Base-by-base conservation (phyloP, 345 rosid genomes). In the Geranium rotundifolium region DNA sequence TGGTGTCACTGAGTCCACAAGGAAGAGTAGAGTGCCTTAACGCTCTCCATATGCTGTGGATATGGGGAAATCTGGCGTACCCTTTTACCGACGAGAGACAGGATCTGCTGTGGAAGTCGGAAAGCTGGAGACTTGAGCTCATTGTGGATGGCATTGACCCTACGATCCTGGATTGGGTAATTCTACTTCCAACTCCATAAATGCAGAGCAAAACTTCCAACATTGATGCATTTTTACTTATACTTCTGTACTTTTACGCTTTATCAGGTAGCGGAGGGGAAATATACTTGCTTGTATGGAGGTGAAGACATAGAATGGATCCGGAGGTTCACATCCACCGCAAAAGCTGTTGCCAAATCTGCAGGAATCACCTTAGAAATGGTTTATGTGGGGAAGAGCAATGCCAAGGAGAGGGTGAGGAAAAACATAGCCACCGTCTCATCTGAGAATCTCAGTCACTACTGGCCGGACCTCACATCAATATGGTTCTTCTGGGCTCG, bases 241-340 rank as follows among this genome's bases (percentile, higher is more conserved):
- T 34, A 34, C 6, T 34, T 16, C 13, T 4, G 16, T 58, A 19
- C 14, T 58, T 19, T 5, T 20, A 6, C 31, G 13, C 13, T 64
- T 23, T n/a, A n/a, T 50, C 71, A 77, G 81, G 41, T 20, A 31
- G 23, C 31, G 4, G 59, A 67, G 56, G 65, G 41, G 37, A 64
- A 52, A 6, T 65, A 46, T 65, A 57, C 73, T n/a, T 76, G 83
- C 66, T 65, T 79, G 3, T 76, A 66, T 4, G 80, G 82, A 65
- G 80, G 80, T 12, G 78, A 71, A 3, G 66, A 79, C 30, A 50
- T 75, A 0, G 65, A 71, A 14, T 79, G 83, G 83, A 76, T 75
- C 54, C 46, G 65, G 50, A 59, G 56, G 34, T 79, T 79, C 72
- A 76, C 77, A 0, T 12, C 1, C 0, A 56, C 69, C 14, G 73